Evolutionary conservation across 1,139 yeast species (phyloP).

Genomic region (Spathaspora sp.): DNA sequence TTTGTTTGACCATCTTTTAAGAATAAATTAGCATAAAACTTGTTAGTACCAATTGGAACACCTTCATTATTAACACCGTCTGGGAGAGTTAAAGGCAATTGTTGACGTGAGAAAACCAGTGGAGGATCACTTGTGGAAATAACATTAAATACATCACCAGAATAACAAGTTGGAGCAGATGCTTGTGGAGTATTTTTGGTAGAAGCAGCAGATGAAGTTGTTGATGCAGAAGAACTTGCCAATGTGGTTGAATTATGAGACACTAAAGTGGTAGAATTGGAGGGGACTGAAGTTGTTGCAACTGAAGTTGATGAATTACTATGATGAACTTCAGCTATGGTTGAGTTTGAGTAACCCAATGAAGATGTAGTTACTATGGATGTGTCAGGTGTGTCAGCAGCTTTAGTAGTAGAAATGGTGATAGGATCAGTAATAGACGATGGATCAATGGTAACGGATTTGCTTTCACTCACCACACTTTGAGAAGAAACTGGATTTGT

Average conservation of each 20-base stretch:
- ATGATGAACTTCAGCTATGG: neutral
- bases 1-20: slow-evolving; percentile 63
- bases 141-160: slow-evolving; percentile 45
- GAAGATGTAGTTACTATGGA: slow-evolving; percentile 4
- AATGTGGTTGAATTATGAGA: neutral
- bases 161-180: slow-evolving; percentile 19
- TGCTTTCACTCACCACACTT: slow-evolving; percentile 16
- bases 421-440: slow-evolving; percentile 12
- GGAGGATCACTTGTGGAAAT: slow-evolving; percentile 52
- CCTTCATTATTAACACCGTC: slow-evolving; percentile 42
- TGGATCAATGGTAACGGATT: slow-evolving; percentile 14
- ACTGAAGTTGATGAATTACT: neutral
- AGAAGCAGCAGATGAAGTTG: neutral
- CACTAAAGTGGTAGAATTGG: neutral
- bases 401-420: slow-evolving; percentile 6
- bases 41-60: slow-evolving; percentile 71
- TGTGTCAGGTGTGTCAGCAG: slow-evolving; percentile 4
- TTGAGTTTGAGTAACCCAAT: neutral
- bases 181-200: neutral
- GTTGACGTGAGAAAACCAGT: slow-evolving; percentile 45
- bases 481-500: slow-evolving; percentile 30
- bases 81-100: slow-evolving; percentile 54
- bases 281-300: neutral
- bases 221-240: neutral
- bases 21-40: slow-evolving; percentile 77